Evolutionary conservation across 306 rosid species (phyloP), one percentile per base, ranked within the genome.

Genomic region (Medicago arabica): DNA sequence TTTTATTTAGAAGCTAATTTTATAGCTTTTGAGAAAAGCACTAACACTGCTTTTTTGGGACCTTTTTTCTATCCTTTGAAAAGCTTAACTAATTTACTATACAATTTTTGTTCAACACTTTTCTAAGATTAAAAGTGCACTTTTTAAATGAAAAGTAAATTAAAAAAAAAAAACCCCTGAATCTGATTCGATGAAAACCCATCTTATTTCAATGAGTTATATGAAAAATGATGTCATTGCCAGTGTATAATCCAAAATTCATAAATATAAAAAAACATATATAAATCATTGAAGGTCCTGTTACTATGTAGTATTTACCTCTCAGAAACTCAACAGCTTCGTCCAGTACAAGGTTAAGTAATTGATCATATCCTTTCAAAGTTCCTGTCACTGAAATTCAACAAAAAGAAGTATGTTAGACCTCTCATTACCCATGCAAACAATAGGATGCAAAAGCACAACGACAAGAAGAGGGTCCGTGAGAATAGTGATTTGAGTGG

Each of bases 291-390:
- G 11, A 25, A 34, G 17, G 36, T 16, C 11, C 46, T 51, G 8
- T 3, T 70, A 70, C 62, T 25, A 8, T 17, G 23, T 34, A 36
- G 40, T 46, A 75, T 55, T 75, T 82, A 94, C 98, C 98, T 90
- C 98, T 87, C 36, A 90, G 68, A 85, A 90, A 94, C 80, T 94
- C 98, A 13, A 92, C 77, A 17, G 97, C 93, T 85, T 94, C 98
- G 60, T 94, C 98, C 31, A 94, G 80, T 57, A 94, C 98, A 79
- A 94, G 98, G 78, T 94, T 94, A 38, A 94, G 89, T 71, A 94
- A 85, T 83, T 94, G 98, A 78, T 91, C 98, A 75, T 94, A 94
- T 70, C 97, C 98, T 86, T 94, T 94, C 4, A 94, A 83, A 72
- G 97, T 94, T 54, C 98, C 98, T 34, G 96, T 92, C 65, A 94